Evolutionary conservation across 108 stramenopile genomes (phyloP).

Genomic region (Conticribra weissflogii): DNA sequence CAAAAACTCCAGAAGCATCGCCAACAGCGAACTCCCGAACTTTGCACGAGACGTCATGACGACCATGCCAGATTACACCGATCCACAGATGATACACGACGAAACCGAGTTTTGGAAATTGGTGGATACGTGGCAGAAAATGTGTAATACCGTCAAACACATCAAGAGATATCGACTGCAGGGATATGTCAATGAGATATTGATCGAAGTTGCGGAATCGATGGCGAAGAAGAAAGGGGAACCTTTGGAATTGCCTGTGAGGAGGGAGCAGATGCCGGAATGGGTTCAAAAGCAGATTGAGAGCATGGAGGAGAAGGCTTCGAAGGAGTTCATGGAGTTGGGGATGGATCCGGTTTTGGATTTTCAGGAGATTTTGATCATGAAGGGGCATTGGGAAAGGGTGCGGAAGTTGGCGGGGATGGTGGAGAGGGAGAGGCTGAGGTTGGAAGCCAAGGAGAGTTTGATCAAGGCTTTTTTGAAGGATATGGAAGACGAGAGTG

Average conservation of each 20-base stretch:
- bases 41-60: conserved; percentile 42
- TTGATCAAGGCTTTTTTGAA: conserved; percentile 37
- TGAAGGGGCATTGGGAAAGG: conserved; percentile 38
- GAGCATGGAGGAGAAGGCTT: conserved; percentile 58
- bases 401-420: conserved; percentile 47
- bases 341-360: conserved; percentile 76
- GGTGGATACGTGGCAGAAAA: conserved; percentile 73
- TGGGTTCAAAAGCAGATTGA: conserved; percentile 50
- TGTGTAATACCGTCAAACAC: conserved; percentile 66
- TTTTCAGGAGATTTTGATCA: conserved; percentile 65
- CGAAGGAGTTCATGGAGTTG: conserved; percentile 45
- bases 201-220: conserved; percentile 53
- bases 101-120: conserved; percentile 55
- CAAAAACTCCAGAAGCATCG: conserved; percentile 45
- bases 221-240: conserved; percentile 46
- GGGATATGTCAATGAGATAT: conserved; percentile 62
- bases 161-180: conserved; percentile 47
- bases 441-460: conserved; percentile 59
- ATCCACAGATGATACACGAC: conserved; percentile 10
- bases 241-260: conserved; percentile 70
- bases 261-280: conserved; percentile 55
- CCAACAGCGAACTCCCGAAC: conserved; percentile 50
- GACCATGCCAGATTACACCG: conserved; percentile 23
- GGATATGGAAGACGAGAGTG: neutral
- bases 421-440: conserved; percentile 53